These are phyloP conservation scores for Tremella fuciformis DNA, from an alignment of 768 basidiomycete genomes.

Conservation along the genomic window DNA sequence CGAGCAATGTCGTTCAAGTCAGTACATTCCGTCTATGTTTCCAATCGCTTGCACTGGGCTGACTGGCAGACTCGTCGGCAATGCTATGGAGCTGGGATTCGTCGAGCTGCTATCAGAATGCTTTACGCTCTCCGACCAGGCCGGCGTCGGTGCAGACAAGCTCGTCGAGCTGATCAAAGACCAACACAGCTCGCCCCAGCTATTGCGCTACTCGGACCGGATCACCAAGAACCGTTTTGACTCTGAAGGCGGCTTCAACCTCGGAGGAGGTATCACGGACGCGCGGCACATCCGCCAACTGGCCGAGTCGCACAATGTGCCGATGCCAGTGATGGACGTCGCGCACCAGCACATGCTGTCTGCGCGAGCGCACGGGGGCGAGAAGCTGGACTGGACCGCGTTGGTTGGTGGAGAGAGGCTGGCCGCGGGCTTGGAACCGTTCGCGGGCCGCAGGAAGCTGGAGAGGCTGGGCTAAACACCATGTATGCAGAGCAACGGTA, in stretches of 20 bases:
- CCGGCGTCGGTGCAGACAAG: constrained; percentile 68
- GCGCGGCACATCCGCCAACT: constrained; percentile 68
- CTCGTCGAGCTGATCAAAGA: constrained; percentile 55
- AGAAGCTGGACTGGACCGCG: constrained; percentile 76
- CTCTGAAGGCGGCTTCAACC: constrained; percentile 68
- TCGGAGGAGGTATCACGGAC: constrained; percentile 86
- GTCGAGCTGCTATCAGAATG: constrained; percentile 77
- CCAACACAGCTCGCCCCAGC: constrained; percentile 66
- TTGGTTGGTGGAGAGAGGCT: constrained; percentile 74
- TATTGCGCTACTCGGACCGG: constrained; percentile 50
- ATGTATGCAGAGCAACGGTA: no score
- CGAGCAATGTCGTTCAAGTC: constrained; percentile 54
- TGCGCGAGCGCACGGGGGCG: constrained; percentile 68
- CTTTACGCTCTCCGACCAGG: constrained; percentile 80
- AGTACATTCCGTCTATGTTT: constrained; percentile 20
- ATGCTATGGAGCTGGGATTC: constrained; percentile 69
- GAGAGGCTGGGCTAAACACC: no score
- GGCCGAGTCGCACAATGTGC: constrained; percentile 57
- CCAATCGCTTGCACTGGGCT: constrained; percentile 30
- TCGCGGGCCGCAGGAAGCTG: constrained; percentile 34
- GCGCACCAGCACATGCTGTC: constrained; percentile 77
- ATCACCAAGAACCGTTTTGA: constrained; percentile 74
- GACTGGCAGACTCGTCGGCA: constrained; percentile 76
- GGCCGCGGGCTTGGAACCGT: constrained; percentile 61
- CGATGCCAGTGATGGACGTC: constrained; percentile 51